Evolutionary conservation across 768 basidiomycete genomes (phyloP).

Genomic region (Termitomyces sp.): DNA sequence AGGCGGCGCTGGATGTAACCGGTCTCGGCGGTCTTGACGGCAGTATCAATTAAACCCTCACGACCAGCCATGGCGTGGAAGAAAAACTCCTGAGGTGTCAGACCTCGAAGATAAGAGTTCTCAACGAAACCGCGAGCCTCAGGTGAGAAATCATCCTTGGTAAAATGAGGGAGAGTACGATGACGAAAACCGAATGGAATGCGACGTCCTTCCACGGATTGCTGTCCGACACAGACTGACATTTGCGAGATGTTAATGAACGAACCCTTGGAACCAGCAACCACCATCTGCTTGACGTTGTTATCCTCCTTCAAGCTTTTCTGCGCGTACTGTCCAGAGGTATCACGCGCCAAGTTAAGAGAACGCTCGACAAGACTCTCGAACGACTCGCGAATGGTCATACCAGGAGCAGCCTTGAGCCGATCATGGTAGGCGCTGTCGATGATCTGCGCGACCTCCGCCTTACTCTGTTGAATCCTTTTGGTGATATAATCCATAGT

Average conservation of each 20-base stretch:
- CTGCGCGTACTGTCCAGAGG: constrained; percentile 94
- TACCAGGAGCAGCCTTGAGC: constrained; percentile 88
- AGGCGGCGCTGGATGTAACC: constrained; percentile 98
- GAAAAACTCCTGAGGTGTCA: constrained; percentile 98
- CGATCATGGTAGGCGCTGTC: constrained; percentile 80
- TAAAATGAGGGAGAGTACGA: constrained; percentile 94
- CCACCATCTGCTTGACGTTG: constrained; percentile 99
- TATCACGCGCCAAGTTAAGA: constrained; percentile 93
- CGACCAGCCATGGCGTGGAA: constrained; percentile 99
- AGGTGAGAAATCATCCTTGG: constrained; percentile 97
- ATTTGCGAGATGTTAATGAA: constrained; percentile 99
- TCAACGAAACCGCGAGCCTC: constrained; percentile 98
- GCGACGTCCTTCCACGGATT: constrained; percentile 95
- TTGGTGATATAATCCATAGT: constrained; percentile 87
- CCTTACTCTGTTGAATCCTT: constrained; percentile 78
- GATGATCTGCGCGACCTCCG: constrained; percentile 73
- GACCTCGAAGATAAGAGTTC: constrained; percentile 93
- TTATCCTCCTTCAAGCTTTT: constrained; percentile 97
- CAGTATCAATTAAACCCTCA: constrained; percentile 98
- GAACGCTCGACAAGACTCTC: constrained; percentile 89
- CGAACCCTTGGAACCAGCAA: constrained; percentile 96
- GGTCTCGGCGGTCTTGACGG: constrained; percentile 99
- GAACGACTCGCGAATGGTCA: constrained; percentile 99
- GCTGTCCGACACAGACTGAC: constrained; percentile 99
- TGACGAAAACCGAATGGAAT: constrained; percentile 98